Evolutionary conservation across 768 basidiomycete species (phyloP).

Genomic region (Psilocybe cyanescens): DNA sequence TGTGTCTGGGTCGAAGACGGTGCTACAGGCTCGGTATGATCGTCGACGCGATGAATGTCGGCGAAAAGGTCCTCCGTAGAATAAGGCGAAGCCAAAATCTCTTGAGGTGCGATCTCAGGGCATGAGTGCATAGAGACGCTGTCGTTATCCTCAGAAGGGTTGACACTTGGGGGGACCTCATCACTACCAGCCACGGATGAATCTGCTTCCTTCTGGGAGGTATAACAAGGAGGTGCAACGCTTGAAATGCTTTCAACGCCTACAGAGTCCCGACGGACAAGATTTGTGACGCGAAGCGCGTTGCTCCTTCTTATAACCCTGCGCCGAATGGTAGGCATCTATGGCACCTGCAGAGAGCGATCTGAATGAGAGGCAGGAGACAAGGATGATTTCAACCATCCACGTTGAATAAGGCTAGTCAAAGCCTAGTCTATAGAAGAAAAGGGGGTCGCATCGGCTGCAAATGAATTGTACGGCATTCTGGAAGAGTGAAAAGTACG

Average conservation of each 20-base stretch:
- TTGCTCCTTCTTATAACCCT: neutral
- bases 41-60: neutral
- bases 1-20: constrained; percentile 1
- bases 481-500: neutral
- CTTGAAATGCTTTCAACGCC: constrained; percentile 9
- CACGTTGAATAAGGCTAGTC: neutral
- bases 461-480: neutral
- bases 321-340: constrained; percentile 3
- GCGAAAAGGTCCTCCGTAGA: constrained; percentile 15
- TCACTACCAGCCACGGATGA: constrained; percentile 9
- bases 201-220: constrained; percentile 7
- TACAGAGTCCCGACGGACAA: constrained; percentile 5
- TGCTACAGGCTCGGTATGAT: neutral
- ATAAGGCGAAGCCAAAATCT: constrained; percentile 17
- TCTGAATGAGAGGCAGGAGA: neutral
- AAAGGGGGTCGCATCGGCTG: neutral
- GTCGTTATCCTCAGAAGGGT: constrained; percentile 3
- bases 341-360: neutral
- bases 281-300: neutral
- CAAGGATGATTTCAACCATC: neutral
- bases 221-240: constrained; percentile 15
- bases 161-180: constrained; percentile 3
- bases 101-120: neutral
- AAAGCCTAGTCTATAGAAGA: constrained; percentile 6
- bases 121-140: constrained; percentile 8